Percentiles rank a stretch among this genome's conserved stretches.
Conservation (phyloP, 2,329 filamentous ascomycete genomes). For the Dryadomyces quercus-mongolicae region DNA sequence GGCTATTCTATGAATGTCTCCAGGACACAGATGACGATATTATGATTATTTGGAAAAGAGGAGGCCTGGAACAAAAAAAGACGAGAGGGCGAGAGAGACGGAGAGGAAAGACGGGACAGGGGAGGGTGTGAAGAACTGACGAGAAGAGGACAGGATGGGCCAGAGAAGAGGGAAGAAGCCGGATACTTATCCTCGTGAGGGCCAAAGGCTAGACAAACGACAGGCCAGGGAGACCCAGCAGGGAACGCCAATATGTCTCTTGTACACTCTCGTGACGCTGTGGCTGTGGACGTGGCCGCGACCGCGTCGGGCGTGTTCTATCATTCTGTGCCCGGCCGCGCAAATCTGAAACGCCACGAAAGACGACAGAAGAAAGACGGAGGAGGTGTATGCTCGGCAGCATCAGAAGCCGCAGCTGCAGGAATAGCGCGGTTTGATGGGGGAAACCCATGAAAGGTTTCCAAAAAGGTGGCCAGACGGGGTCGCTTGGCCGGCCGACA, state of each 20-base stretch:
- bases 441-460: neutral
- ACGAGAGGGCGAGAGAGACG: slow-evolving; percentile 12
- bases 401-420: neutral
- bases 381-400: neutral
- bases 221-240: slow-evolving; percentile 5
- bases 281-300: slow-evolving; percentile 5
- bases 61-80: slow-evolving; percentile 17
- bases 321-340: neutral
- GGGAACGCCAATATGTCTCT: neutral
- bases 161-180: slow-evolving; percentile 2
- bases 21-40: slow-evolving; percentile 7
- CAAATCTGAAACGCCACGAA: slow-evolving; percentile 6
- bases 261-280: neutral
- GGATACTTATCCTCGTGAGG: slow-evolving; percentile 13
- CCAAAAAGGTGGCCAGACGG: neutral
- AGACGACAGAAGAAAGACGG: neutral
- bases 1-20: neutral
- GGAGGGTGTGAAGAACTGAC: neutral
- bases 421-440: neutral
- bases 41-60: slow-evolving; percentile 14
- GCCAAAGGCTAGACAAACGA: slow-evolving; percentile 6
- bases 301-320: slow-evolving; percentile 5
- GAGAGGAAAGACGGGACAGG: slow-evolving; percentile 13
- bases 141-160: neutral
- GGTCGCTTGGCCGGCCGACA: neutral